These are phyloP conservation scores for Kingdonia uniflora DNA, from an alignment of 164 flowering plant genomes.

Conservation along the genomic window DNA sequence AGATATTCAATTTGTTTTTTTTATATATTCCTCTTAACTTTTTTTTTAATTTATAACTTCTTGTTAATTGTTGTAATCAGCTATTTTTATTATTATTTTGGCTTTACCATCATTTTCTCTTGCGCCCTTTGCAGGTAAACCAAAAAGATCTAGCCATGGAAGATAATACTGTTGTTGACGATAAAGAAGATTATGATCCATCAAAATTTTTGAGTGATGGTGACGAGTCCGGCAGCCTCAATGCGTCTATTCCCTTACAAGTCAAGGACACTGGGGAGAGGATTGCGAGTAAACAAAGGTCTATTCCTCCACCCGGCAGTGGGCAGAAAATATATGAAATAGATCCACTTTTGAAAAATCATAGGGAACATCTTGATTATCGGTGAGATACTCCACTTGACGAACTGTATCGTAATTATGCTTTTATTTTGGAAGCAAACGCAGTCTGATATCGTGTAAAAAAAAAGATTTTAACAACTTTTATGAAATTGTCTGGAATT, in stretches of 20 bases:
- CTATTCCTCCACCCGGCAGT: slow-evolving; percentile 71
- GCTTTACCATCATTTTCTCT: slow-evolving; percentile 3
- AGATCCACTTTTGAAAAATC: slow-evolving; percentile 48
- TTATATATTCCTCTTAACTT: background rate
- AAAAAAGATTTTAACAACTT: too few species aligned
- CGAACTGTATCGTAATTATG: background rate
- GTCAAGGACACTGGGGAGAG: slow-evolving; percentile 14
- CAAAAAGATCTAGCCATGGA: slow-evolving; percentile 16
- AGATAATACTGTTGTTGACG: slow-evolving; percentile 16
- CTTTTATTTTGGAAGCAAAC: background rate
- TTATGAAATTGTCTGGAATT: too few species aligned
- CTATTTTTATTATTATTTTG: background rate
- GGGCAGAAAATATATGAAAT: slow-evolving; percentile 80
- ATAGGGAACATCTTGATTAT: slow-evolving; percentile 71
- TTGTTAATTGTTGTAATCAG: background rate
- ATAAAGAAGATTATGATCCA: slow-evolving; percentile 17
- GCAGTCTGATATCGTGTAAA: too few species aligned
- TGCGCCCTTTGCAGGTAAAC: slow-evolving; percentile 5
- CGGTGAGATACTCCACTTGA: slow-evolving; percentile 35
- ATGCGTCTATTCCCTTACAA: slow-evolving; percentile 12
- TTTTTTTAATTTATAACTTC: background rate
- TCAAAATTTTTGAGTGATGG: slow-evolving; percentile 13
- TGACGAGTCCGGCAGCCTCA: slow-evolving; percentile 11
- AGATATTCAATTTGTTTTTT: background rate
- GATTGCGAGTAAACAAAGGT: slow-evolving; percentile 20